These are phyloP conservation scores for Allantophomopsis lycopodina DNA, from an alignment of 2,329 filamentous ascomycete genomes.

Conservation along the genomic window DNA sequence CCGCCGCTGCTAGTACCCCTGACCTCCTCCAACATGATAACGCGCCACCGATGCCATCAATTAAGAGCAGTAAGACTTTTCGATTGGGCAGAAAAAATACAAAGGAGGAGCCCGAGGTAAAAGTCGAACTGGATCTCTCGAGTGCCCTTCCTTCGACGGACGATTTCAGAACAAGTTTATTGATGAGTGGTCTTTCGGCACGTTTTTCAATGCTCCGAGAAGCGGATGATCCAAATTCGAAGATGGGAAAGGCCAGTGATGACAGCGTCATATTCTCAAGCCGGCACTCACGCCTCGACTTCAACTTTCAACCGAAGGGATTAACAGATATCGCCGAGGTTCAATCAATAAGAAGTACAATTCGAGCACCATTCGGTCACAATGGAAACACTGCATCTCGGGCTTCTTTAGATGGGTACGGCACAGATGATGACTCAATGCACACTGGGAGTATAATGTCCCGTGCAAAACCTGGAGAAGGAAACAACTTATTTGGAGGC, in stretches of 20 bases:
- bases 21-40: conserved; percentile 41
- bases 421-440: conserved; percentile 50
- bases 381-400: conserved; percentile 52
- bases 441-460: conserved; percentile 64
- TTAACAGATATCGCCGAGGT: conserved; percentile 85
- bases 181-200: conserved; percentile 90
- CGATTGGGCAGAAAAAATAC: conserved; percentile 35
- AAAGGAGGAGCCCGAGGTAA: conserved; percentile 40
- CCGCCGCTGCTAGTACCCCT: conserved; percentile 20
- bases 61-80: conserved; percentile 37
- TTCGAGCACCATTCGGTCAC: conserved; percentile 41
- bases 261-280: conserved; percentile 79
- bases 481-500: conserved; percentile 88
- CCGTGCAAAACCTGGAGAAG: conserved; percentile 68
- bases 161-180: conserved; percentile 86
- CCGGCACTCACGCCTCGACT: conserved; percentile 66
- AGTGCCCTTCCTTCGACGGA: conserved; percentile 67
- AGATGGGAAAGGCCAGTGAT: conserved; percentile 87
- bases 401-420: conserved; percentile 42
- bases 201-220: conserved; percentile 95
- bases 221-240: conserved; percentile 81
- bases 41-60: conserved; percentile 15
- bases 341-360: conserved; percentile 57
- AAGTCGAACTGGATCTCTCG: conserved; percentile 58
- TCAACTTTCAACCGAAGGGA: conserved; percentile 41